These are phyloP conservation scores for Tetrapisispora nanseiensis DNA, from an alignment of 805 yeast species.

Conservation along the genomic window DNA sequence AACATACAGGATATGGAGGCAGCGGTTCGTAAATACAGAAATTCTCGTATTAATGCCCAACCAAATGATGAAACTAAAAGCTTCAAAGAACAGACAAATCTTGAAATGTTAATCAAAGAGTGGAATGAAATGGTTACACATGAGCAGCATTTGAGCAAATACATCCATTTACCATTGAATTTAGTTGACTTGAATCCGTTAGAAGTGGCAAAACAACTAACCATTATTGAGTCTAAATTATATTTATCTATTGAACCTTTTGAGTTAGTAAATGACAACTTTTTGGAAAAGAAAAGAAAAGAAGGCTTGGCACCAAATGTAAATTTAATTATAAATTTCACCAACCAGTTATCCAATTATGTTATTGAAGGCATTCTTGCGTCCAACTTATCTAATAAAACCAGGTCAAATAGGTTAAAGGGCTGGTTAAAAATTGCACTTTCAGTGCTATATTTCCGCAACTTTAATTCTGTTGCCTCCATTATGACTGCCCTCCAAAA, in stretches of 20 bases:
- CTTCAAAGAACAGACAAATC: not conserved
- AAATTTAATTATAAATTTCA: slow-evolving; percentile 50
- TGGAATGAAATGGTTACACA: slow-evolving; percentile 5
- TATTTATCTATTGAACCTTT: slow-evolving; percentile 54
- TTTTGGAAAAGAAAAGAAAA: slow-evolving; percentile 48
- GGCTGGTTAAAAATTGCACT: slow-evolving; percentile 68
- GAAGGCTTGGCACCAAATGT: slow-evolving; percentile 55
- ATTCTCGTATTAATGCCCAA: not conserved
- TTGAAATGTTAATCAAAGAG: slow-evolving; percentile 1
- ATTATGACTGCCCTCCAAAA: slow-evolving; percentile 70
- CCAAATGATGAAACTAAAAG: not conserved
- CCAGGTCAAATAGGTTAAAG: slow-evolving; percentile 46
- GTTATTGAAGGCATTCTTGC: slow-evolving; percentile 60
- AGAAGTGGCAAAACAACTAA: slow-evolving; percentile 69
- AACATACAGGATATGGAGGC: slow-evolving; percentile 34
- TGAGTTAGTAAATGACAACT: slow-evolving; percentile 58
- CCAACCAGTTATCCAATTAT: slow-evolving; percentile 62
- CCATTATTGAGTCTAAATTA: slow-evolving; percentile 58
- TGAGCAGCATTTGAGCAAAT: not conserved
- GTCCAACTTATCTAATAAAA: slow-evolving; percentile 37
- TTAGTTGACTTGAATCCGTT: slow-evolving; percentile 47
- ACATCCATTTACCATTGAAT: slow-evolving; percentile 11
- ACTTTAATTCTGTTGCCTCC: slow-evolving; percentile 71
- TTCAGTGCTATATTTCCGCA: slow-evolving; percentile 62
- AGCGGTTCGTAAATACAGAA: slow-evolving; percentile 42